Conservation (phyloP, 257 asterid species). For the Prunella vulgaris region DNA sequence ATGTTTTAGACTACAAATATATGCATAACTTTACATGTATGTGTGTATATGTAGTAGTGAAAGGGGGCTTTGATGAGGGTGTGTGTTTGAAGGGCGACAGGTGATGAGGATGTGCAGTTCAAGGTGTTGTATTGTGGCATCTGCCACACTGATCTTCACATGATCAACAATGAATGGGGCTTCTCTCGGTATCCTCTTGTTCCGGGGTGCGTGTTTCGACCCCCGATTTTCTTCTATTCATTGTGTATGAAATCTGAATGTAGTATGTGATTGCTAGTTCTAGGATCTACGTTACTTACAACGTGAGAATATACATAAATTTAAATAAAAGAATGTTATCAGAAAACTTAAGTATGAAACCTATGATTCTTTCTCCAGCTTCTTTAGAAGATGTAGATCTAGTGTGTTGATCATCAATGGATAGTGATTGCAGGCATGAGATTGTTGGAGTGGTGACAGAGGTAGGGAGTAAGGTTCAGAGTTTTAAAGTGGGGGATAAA, state of each 20-base stretch:
- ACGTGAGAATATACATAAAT: too few relatives aligned
- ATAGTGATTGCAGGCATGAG: slow-evolving; percentile 31
- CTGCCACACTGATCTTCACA: slow-evolving; percentile 51
- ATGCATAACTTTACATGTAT: too few relatives aligned
- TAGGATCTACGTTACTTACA: not conserved
- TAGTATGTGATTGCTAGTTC: not conserved
- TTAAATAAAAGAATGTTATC: too few relatives aligned
- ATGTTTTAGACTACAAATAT: too few relatives aligned
- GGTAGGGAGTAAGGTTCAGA: slow-evolving; percentile 39
- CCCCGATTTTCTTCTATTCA: not conserved
- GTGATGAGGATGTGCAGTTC: slow-evolving; percentile 42
- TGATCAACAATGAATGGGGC: slow-evolving; percentile 42
- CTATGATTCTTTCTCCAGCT: too few relatives aligned
- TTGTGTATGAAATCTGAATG: not conserved
- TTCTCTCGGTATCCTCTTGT: slow-evolving; percentile 31
- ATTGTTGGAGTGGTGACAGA: slow-evolving; percentile 48
- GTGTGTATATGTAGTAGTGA: too few relatives aligned
- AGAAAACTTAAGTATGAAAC: too few relatives aligned
- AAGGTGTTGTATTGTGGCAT: slow-evolving; percentile 43
- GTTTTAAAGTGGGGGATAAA: slow-evolving; percentile 42
- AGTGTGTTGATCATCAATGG: not conserved
- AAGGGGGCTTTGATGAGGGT: not conserved
- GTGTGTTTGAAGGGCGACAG: slow-evolving; percentile 27
- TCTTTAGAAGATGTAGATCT: too few relatives aligned
- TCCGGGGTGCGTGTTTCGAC: slow-evolving; percentile 25